Evolutionary conservation across 2,329 filamentous ascomycete genomes (phyloP).

Genomic region (Pseudogymnoascus sp.): DNA sequence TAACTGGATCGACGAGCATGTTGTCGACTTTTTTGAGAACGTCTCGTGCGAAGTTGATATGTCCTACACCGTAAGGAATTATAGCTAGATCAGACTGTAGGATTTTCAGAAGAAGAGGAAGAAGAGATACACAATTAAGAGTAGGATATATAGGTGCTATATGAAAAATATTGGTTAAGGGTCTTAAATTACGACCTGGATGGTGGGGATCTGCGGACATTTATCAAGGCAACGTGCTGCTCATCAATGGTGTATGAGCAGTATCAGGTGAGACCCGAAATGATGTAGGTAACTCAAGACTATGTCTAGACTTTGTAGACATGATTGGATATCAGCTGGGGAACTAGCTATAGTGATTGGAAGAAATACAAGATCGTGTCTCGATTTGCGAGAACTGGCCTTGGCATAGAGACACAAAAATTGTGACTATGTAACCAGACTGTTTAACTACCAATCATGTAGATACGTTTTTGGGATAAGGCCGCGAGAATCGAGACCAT

Average conservation of each 20-base stretch:
- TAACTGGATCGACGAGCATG: slow-evolving; percentile 24
- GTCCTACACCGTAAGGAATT: not conserved
- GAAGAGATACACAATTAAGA: not conserved
- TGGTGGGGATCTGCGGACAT: not conserved
- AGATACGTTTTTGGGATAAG: not conserved
- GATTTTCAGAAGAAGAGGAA: slow-evolving; percentile 5
- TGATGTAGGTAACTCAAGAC: slow-evolving; percentile 10
- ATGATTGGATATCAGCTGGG: not conserved
- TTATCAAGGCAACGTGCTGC: not conserved
- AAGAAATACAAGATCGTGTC: slow-evolving; percentile 1
- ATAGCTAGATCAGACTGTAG: not conserved
- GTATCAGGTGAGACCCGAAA: not conserved
- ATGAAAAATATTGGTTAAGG: not conserved
- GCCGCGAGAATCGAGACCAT: not conserved
- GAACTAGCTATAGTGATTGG: not conserved
- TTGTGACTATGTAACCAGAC: slow-evolving; percentile 1
- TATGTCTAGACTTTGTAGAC: not conserved
- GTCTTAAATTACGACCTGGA: not conserved
- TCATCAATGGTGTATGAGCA: not conserved
- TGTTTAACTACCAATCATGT: slow-evolving; percentile 1
- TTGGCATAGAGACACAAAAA: not conserved
- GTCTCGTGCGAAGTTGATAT: not conserved
- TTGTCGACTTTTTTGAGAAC: slow-evolving; percentile 12
- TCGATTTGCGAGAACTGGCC: not conserved
- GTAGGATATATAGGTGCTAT: not conserved